Evolutionary conservation across 768 basidiomycete species (phyloP).

Genomic region (Lentinula sp.): DNA sequence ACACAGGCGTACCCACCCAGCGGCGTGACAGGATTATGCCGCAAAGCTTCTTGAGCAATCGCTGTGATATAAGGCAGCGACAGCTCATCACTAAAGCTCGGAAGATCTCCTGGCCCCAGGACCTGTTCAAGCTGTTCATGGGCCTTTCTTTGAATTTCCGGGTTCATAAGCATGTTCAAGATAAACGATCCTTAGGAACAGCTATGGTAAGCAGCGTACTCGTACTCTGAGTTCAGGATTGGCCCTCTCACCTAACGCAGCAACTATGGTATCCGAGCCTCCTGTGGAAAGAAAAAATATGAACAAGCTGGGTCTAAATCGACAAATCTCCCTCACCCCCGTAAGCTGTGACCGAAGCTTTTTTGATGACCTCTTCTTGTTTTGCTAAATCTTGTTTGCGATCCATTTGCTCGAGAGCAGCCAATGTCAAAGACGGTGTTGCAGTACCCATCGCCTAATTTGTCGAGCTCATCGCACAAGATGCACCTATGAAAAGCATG

Average conservation of each 20-base stretch:
- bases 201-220: not conserved
- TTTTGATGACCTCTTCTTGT: constrained; percentile 10
- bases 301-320: not conserved
- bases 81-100: constrained; percentile 2
- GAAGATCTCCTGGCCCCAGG: constrained; percentile 15
- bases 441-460: constrained; percentile 9
- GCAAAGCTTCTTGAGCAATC: constrained; percentile 21
- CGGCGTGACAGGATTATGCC: constrained; percentile 20
- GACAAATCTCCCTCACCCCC: constrained; percentile 6
- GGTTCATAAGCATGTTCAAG: not conserved
- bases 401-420: constrained; percentile 4
- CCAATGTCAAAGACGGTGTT: constrained; percentile 9
- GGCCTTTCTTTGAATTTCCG: not conserved
- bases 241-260: not conserved
- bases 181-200: not conserved
- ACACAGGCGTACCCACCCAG: constrained; percentile 13
- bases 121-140: not conserved
- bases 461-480: not conserved
- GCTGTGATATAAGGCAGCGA: constrained; percentile 25
- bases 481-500: not conserved
- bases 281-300: not conserved
- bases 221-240: not conserved
- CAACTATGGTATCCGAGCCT: not conserved
- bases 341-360: constrained; percentile 22
- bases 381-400: not conserved